Evolutionary conservation across 371 early-diverging fungal species (phyloP), one percentile per base, ranked within the genome.

Genomic region (Funneliformis caledonium): DNA sequence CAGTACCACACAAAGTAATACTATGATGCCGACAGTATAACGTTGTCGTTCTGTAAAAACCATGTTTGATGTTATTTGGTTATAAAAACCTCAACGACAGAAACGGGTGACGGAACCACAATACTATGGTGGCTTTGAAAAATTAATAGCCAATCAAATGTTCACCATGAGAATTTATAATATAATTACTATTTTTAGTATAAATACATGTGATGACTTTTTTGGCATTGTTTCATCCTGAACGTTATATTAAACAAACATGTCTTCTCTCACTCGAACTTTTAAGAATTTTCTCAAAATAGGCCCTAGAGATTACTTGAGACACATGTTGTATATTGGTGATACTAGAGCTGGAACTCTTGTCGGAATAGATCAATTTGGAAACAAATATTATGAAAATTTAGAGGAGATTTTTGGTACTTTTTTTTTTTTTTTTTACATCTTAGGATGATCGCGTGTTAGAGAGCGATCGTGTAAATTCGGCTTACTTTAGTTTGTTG

Each of bases 301-400:
- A 80, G 93, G 92, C 59, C 92, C 92, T 61, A 83, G 86, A 48
- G 87, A 87, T 83, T 88, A 87, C 61, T 87, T 92, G 72, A 89
- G 90, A 67, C 93, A 93, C 84, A 87, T 93, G 85, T 89, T 92
- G 85, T 88, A 85, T 78, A 91, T 95, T 80, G 92, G 93, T 83
- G 96, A 95, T 80, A 91, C 91, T 82, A 95, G 94, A 82, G 91
- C 90, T 87, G 98, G 98, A 83, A 89, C 86, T 69, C 89, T 96
- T 61, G 90, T 97, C 56, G 98, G 98, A 61, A 89, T 85, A 50
- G 98, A 98, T 86, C 83, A 86, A 76, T 88, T 92, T 76, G 98
- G 98, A 83, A 98, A 98, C 92, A 91, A 93, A 83, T 98, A 95
- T 91, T 98, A 89, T 82, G 93, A 93, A 85, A 96, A 96, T 88